phyloP scores from a whole-genome alignment of 495 filamentous ascomycete genomes.

The Neurospora sp. region DNA sequence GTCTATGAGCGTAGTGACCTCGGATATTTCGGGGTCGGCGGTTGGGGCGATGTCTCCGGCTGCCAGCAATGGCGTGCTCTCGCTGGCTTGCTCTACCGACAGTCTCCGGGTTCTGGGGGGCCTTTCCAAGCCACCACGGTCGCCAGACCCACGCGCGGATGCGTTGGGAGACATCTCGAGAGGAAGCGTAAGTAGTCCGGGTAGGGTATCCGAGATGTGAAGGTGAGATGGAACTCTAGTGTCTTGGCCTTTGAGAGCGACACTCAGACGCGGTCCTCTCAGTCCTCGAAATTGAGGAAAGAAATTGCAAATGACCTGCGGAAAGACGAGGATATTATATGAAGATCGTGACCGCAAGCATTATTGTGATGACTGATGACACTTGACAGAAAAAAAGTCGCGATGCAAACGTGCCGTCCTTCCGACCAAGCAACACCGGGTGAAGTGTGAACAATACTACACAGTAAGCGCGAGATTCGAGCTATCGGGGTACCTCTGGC shows the following conservation, averaged over 20 bases:
- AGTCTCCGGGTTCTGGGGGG: background rate
- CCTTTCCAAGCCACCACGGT: background rate
- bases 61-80: constrained; percentile 28
- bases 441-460: background rate
- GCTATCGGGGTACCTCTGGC: background rate
- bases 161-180: background rate
- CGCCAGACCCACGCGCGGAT: background rate
- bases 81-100: constrained; percentile 8
- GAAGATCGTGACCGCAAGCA: background rate
- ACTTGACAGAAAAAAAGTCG: background rate
- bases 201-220: background rate
- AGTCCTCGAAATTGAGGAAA: background rate
- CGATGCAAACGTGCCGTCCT: background rate
- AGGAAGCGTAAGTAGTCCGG: background rate
- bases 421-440: background rate
- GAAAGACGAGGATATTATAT: background rate
- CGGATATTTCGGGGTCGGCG: constrained; percentile 8
- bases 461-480: background rate
- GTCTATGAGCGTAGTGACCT: constrained; percentile 1
- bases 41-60: constrained; percentile 7
- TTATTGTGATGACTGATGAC: background rate
- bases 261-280: background rate
- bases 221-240: background rate
- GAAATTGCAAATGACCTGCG: background rate
- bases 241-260: too few species aligned